A percentile compares a stretch with the other conserved stretches of the same genome.
Evolutionary conservation across 140 eudicot species (phyloP).

Genomic region (Oenanthe javanica): DNA sequence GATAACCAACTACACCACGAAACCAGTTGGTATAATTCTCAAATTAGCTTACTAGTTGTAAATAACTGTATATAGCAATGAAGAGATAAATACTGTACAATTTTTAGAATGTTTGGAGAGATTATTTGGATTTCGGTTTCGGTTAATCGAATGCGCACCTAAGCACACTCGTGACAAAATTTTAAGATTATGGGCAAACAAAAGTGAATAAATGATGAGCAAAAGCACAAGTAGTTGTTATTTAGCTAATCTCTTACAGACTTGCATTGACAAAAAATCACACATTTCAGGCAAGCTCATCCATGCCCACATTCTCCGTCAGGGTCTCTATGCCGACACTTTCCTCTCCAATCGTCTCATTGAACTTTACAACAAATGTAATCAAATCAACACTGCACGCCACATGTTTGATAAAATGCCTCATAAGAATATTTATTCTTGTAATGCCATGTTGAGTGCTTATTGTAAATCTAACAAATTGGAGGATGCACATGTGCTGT

Average conservation of each 20-base stretch:
- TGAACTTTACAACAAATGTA: constrained; percentile 59
- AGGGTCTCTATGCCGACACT: constrained; percentile 32
- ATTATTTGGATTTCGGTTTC: too few relatives aligned
- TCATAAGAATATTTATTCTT: constrained; percentile 44
- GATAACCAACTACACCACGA: constrained; percentile 1
- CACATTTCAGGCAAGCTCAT: constrained; percentile 38
- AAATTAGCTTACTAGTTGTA: too few relatives aligned
- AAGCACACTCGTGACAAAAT: too few relatives aligned
- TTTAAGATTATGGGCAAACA: too few relatives aligned
- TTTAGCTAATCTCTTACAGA: constrained; percentile 45
- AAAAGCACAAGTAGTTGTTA: background rate
- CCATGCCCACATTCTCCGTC: constrained; percentile 59
- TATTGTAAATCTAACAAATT: constrained; percentile 43
- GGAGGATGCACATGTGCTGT: constrained; percentile 40
- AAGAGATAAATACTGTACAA: too few relatives aligned
- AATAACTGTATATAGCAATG: too few relatives aligned
- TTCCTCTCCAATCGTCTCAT: constrained; percentile 67
- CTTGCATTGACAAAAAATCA: constrained; percentile 53
- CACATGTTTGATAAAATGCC: constrained; percentile 68
- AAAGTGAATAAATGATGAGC: too few relatives aligned
- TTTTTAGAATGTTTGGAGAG: too few relatives aligned
- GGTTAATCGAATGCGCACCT: too few relatives aligned
- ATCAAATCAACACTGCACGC: constrained; percentile 33
- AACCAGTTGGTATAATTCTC: background rate
- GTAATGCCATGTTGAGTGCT: constrained; percentile 52